Evolutionary conservation across 306 rosid species (phyloP).

Genomic region (Vicia villosa): DNA sequence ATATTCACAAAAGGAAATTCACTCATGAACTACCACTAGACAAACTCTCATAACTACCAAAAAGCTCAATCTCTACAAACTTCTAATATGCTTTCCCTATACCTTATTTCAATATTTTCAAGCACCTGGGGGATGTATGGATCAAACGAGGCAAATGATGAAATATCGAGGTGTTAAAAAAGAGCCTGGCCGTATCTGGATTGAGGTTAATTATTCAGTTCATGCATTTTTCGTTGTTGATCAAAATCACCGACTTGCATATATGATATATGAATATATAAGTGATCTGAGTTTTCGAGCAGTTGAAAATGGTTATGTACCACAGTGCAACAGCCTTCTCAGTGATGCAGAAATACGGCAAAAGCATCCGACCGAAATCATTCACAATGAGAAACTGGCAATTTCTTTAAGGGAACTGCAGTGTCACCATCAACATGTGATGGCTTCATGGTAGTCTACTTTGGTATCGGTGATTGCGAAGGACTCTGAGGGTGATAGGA

Average conservation of each 20-base stretch:
- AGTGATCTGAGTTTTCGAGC: slow-evolving; percentile 52
- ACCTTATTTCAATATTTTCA: too few relatives aligned
- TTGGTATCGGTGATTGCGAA: neutral
- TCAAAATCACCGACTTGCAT: slow-evolving; percentile 60
- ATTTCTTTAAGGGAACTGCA: slow-evolving; percentile 46
- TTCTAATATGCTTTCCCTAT: too few relatives aligned
- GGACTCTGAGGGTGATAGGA: neutral
- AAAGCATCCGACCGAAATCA: slow-evolving; percentile 49
- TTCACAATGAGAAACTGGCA: slow-evolving; percentile 88
- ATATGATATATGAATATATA: slow-evolving; percentile 62
- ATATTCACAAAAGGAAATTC: too few relatives aligned
- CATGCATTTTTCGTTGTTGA: slow-evolving; percentile 87
- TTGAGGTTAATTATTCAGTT: slow-evolving; percentile 62
- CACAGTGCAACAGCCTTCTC: slow-evolving; percentile 53
- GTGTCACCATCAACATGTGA: neutral
- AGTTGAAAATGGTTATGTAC: slow-evolving; percentile 62
- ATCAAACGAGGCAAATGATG: slow-evolving; percentile 76
- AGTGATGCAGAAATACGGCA: slow-evolving; percentile 61
- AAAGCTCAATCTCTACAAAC: too few relatives aligned
- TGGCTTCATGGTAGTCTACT: neutral
- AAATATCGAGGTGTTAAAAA: slow-evolving; percentile 80
- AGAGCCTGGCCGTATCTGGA: slow-evolving; percentile 94
- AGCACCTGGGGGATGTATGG: slow-evolving; percentile 80
- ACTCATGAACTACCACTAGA: too few relatives aligned
- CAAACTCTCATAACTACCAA: too few relatives aligned